Evolutionary conservation across 164 flowering plant genomes (phyloP), one percentile per base, ranked within the genome.

Genomic region (Liquidambar formosana): DNA sequence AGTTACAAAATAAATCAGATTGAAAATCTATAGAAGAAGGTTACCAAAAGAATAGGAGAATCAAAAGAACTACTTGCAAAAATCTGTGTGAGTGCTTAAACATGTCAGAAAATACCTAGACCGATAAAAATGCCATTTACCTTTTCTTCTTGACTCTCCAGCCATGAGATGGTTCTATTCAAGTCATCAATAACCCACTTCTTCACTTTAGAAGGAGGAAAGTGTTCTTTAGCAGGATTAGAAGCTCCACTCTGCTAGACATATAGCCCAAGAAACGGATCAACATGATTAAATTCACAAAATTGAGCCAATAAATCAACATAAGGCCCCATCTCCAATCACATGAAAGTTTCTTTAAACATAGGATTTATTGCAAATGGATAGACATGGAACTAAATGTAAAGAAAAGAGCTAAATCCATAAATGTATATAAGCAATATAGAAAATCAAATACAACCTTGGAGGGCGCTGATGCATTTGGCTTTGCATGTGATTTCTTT

Each of bases 81-180:
- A 33, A 33, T 33, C 2, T 33, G 2, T 33, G 41, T 6, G 41
- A 33, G 41, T 33, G 41, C 4, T 33, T 33, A 33, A 33, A 6
- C 41, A 33, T 33, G 2, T 51, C 54, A 51, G 54, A 18, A 6
- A 51, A 51, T 16, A 51, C 54, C 0, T 16, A 14, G 18, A n/a
- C 51, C 51, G 16, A 0, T 14, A n/a, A 33, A 28, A 21, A n/a
- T 65, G 28, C 47, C 48, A 77, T 71, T 80, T 73, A 89, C 99
- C 78, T 79, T 91, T 71, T 95, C 99, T 73, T 93, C 93, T 79
- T 89, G 99, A 77, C 82, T 90, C 61, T 88, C 86, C 63, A 95
- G 81, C 97, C 98, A 95, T 62, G 83, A 72, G 25, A 93, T 71
- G 1, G 99, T 93, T 75, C 74, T 81, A 25, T 68, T 80, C 47